These are phyloP conservation scores for Danielia reshetovae DNA, from an alignment of 805 yeast genomes.

Conservation along the genomic window DNA sequence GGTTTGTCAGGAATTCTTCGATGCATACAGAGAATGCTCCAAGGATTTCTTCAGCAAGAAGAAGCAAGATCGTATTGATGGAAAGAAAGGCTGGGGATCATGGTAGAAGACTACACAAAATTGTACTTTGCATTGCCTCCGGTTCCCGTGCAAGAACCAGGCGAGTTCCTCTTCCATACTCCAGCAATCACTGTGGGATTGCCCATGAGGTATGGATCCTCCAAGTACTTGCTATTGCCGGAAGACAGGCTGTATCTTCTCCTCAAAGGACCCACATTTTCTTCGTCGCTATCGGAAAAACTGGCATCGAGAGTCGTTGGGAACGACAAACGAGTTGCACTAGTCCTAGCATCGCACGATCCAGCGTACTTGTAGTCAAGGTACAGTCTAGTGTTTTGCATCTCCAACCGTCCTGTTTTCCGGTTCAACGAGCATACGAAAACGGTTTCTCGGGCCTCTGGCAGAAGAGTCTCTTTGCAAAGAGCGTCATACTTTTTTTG, in stretches of 20 bases:
- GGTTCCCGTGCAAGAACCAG: neutral
- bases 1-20: slow-evolving; percentile 75
- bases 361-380: slow-evolving; percentile 18
- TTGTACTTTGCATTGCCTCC: neutral
- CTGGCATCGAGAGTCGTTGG: neutral
- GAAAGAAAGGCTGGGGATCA: slow-evolving; percentile 42
- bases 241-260: neutral
- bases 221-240: slow-evolving; percentile 1
- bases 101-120: slow-evolving; percentile 21
- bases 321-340: neutral
- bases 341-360: neutral
- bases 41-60: slow-evolving; percentile 37
- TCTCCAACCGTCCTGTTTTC: slow-evolving; percentile 30
- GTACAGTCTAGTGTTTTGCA: slow-evolving; percentile 30
- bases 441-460: slow-evolving; percentile 7
- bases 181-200: slow-evolving; percentile 4
- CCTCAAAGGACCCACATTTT: neutral
- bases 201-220: slow-evolving; percentile 6
- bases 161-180: slow-evolving; percentile 1
- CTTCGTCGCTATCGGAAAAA: slow-evolving; percentile 2
- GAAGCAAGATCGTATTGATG: slow-evolving; percentile 32
- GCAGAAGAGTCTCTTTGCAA: slow-evolving; percentile 1
- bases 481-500: slow-evolving; percentile 5
- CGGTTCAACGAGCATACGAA: slow-evolving; percentile 35
- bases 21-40: slow-evolving; percentile 84